Conservation (phyloP, 805 yeast genomes). For the Isabelozyma pseudorhagii region DNA sequence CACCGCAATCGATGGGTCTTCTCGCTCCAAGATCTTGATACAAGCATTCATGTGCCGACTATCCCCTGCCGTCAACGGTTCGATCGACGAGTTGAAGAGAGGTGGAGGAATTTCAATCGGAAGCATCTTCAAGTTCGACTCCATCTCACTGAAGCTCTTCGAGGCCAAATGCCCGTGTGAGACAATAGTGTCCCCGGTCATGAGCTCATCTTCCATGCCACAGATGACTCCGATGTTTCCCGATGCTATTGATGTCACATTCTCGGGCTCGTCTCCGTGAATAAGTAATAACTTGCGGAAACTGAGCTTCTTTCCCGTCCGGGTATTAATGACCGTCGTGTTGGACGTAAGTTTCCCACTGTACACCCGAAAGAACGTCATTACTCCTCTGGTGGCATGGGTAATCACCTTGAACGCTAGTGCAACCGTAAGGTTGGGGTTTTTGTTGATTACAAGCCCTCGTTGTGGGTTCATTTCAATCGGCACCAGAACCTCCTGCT, state of each 20-base stretch:
- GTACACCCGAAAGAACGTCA: conserved; percentile 86
- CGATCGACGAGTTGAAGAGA: conserved; percentile 80
- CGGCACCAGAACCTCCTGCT: conserved; percentile 18
- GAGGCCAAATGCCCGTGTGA: conserved; percentile 51
- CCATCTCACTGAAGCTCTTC: conserved; percentile 43
- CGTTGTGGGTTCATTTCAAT: conserved; percentile 34
- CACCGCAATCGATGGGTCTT: conserved; percentile 84
- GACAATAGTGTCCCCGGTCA: conserved; percentile 89
- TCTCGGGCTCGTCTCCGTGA: conserved; percentile 86
- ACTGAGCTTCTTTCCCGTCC: conserved; percentile 63
- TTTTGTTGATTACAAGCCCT: conserved; percentile 54
- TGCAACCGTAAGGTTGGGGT: conserved; percentile 65
- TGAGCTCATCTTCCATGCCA: conserved; percentile 62
- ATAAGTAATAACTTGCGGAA: conserved; percentile 70
- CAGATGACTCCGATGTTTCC: conserved; percentile 94
- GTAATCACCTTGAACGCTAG: conserved; percentile 89
- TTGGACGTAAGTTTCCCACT: conserved; percentile 71
- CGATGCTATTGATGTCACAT: conserved; percentile 55
- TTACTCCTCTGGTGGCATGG: conserved; percentile 76
- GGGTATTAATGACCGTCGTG: conserved; percentile 61
- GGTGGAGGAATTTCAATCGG: conserved; percentile 91
- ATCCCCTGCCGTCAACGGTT: conserved; percentile 83
- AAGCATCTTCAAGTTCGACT: conserved; percentile 48
- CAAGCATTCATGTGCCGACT: conserved; percentile 69
- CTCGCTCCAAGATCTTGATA: conserved; percentile 62